Conservation (phyloP, 305 asterid species). For the Rubia tinctorum region DNA sequence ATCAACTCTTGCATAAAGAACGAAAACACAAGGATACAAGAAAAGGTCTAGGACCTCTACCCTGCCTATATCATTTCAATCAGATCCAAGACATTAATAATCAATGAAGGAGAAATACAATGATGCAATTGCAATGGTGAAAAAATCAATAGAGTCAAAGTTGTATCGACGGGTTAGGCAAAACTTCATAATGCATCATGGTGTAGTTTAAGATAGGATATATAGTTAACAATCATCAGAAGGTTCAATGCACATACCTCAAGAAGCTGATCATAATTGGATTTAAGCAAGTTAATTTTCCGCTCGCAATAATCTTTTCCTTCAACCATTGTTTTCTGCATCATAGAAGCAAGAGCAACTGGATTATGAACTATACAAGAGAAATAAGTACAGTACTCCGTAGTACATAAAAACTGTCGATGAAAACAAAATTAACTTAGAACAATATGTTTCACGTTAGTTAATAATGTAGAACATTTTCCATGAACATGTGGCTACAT, state of each 20-base stretch:
- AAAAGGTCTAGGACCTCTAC: neutral
- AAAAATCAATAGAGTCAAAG: neutral
- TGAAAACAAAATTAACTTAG: neutral
- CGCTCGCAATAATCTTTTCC: slow-evolving; percentile 95
- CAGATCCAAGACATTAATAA: neutral
- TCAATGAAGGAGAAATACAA: neutral
- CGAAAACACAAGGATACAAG: neutral
- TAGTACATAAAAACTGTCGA: neutral
- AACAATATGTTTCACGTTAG: neutral
- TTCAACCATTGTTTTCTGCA: slow-evolving; percentile 85
- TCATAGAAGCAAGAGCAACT: slow-evolving; percentile 17
- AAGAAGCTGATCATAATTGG: slow-evolving; percentile 89
- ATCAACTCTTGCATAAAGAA: neutral
- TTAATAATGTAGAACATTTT: neutral
- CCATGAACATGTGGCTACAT: neutral
- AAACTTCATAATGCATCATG: neutral
- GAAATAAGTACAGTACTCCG: neutral
- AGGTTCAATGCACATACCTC: slow-evolving; percentile 48
- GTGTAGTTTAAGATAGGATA: neutral
- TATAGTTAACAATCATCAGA: neutral
- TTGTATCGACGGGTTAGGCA: neutral
- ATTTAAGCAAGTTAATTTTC: slow-evolving; percentile 78
- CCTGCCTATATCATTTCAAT: neutral
- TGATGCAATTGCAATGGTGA: neutral
- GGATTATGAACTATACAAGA: slow-evolving; percentile 7